These are phyloP conservation scores for Fusarium setosum DNA, from an alignment of 2,329 filamentous ascomycete genomes.

Conservation along the genomic window DNA sequence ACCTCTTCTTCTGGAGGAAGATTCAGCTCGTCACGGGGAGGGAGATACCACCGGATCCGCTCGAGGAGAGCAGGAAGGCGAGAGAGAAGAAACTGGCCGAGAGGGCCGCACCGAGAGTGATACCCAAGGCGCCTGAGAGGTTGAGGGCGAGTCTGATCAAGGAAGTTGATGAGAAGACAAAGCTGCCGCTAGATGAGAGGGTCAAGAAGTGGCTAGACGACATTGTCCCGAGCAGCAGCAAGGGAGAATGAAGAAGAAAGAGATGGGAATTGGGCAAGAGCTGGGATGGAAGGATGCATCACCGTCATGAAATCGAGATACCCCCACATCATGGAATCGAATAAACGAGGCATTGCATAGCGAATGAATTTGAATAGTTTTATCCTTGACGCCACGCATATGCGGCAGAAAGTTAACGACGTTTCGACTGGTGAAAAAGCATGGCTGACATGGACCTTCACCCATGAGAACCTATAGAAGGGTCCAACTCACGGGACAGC, in stretches of 20 bases:
- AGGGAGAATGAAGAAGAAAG: constrained; percentile 1
- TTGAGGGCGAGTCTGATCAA: constrained; percentile 31
- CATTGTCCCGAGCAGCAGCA: constrained; percentile 17
- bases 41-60: constrained; percentile 19
- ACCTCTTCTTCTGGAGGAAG: constrained; percentile 29
- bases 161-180: constrained; percentile 36
- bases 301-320: constrained; percentile 36
- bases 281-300: constrained; percentile 14
- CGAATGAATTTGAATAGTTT: constrained; percentile 5
- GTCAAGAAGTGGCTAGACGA: constrained; percentile 39
- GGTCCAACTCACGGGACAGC: too few relatives aligned
- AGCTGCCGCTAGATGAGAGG: constrained; percentile 35
- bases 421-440: too few relatives aligned
- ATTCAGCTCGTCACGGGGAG: constrained; percentile 19
- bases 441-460: too few relatives aligned
- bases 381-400: constrained; percentile 6
- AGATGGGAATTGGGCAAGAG: constrained; percentile 5
- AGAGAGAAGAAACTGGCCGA: background rate
- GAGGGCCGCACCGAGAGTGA: background rate
- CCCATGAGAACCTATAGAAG: too few relatives aligned
- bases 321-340: constrained; percentile 23
- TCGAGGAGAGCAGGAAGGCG: background rate
- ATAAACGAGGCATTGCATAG: constrained; percentile 4
- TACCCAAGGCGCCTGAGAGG: constrained; percentile 1
- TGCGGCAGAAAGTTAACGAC: background rate